Evolutionary conservation across 331 rosid species (phyloP).

Genomic region (Dryas integrifolia): DNA sequence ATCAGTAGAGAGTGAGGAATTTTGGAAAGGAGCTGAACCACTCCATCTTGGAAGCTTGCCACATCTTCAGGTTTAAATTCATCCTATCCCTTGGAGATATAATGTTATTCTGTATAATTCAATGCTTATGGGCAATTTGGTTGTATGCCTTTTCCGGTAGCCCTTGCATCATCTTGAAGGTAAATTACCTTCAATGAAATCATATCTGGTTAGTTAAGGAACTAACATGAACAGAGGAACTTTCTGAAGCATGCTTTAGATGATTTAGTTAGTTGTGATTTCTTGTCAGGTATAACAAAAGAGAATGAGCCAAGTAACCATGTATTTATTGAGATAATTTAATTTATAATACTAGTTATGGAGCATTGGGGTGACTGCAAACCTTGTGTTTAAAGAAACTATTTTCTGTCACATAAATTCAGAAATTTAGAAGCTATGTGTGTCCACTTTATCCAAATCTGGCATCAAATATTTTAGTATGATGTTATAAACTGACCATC

Average conservation of each 20-base stretch:
- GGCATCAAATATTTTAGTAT: neutral
- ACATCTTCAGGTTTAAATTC: conserved; percentile 78
- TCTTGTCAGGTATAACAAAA: neutral
- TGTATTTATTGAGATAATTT: neutral
- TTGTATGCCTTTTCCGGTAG: conserved; percentile 5
- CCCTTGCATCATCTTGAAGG: neutral
- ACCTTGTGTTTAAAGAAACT: neutral
- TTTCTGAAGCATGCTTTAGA: conserved; percentile 18
- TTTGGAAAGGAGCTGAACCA: conserved; percentile 89
- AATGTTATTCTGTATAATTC: conserved; percentile 4
- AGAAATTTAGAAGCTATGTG: neutral
- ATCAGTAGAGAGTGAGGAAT: conserved; percentile 85
- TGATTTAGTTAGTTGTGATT: neutral
- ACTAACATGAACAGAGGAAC: conserved; percentile 8
- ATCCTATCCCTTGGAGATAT: conserved; percentile 9
- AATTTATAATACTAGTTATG: neutral
- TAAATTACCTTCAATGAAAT: neutral
- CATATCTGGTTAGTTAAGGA: conserved; percentile 13
- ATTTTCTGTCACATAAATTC: neutral
- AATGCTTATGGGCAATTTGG: neutral
- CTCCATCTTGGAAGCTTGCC: conserved; percentile 85
- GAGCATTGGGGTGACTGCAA: conserved; percentile 2
- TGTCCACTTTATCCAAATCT: neutral
- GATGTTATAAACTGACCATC: neutral
- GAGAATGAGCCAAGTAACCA: neutral